These are phyloP conservation scores for Ogataea pilisensis DNA, from an alignment of 805 yeast species.

Conservation along the genomic window DNA sequence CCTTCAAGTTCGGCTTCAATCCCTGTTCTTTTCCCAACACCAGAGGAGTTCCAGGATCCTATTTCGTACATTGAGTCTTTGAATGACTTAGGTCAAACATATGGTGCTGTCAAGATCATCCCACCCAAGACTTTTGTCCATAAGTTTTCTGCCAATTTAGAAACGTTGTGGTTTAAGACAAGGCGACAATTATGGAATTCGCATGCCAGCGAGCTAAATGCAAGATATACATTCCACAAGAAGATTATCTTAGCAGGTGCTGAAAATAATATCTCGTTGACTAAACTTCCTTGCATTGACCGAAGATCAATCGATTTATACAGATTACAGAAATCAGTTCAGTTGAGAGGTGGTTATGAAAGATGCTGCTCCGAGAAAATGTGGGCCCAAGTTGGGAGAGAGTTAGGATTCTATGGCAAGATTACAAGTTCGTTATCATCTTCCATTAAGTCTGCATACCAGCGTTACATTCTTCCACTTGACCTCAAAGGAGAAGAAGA, in stretches of 20 bases:
- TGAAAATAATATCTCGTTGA: slow-evolving; percentile 25
- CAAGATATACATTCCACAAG: slow-evolving; percentile 44
- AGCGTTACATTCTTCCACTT: slow-evolving; percentile 35
- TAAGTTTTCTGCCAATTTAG: slow-evolving; percentile 36
- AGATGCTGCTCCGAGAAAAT: slow-evolving; percentile 59
- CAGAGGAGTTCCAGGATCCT: slow-evolving; percentile 59
- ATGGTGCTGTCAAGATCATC: slow-evolving; percentile 73
- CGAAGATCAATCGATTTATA: slow-evolving; percentile 63
- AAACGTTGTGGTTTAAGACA: slow-evolving; percentile 48
- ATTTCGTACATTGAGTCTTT: slow-evolving; percentile 57
- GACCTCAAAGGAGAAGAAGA: slow-evolving; percentile 13
- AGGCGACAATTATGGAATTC: slow-evolving; percentile 46
- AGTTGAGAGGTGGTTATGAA: slow-evolving; percentile 61
- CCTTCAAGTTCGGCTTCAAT: slow-evolving; percentile 18
- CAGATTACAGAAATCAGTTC: slow-evolving; percentile 53
- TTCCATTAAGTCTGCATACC: slow-evolving; percentile 57
- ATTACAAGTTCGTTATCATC: slow-evolving; percentile 70
- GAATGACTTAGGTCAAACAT: slow-evolving; percentile 45
- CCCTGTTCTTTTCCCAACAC: slow-evolving; percentile 59
- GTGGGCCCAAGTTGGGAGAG: slow-evolving; percentile 85
- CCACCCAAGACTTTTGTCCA: slow-evolving; percentile 49
- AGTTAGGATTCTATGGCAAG: slow-evolving; percentile 69
- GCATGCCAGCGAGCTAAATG: slow-evolving; percentile 36
- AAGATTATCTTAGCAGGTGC: slow-evolving; percentile 38
- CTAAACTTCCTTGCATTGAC: slow-evolving; percentile 62